Conservation (phyloP, 305 asterid genomes). For the Fraxinus ornus region DNA sequence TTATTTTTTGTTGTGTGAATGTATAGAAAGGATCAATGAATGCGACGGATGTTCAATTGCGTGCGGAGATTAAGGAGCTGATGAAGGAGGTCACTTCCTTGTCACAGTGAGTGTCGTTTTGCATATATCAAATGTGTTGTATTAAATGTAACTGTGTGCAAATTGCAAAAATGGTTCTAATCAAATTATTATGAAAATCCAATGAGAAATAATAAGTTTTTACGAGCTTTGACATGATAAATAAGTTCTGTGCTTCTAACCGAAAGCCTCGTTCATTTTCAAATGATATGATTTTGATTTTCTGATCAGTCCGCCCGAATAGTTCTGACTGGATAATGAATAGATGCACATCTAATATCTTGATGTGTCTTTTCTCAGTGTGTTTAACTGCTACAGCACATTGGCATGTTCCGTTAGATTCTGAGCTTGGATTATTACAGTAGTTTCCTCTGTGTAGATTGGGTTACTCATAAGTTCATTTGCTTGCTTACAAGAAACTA, state of each 20-base stretch:
- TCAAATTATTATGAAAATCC: too few species aligned
- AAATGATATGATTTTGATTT: not conserved
- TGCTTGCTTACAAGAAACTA: not conserved
- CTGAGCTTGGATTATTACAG: not conserved
- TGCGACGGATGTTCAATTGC: constrained; percentile 47
- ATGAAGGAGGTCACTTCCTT: constrained; percentile 71
- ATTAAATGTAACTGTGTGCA: too few species aligned
- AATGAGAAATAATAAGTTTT: too few species aligned
- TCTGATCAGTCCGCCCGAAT: not conserved
- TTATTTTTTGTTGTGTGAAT: not conserved
- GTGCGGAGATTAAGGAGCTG: constrained; percentile 69
- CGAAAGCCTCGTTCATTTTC: too few species aligned
- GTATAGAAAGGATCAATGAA: constrained; percentile 51
- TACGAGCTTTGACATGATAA: too few species aligned
- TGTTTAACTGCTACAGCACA: not conserved
- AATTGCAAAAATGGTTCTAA: too few species aligned
- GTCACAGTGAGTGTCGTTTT: constrained; percentile 58
- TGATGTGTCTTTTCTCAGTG: too few species aligned
- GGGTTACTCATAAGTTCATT: not conserved
- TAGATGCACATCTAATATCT: too few species aligned
- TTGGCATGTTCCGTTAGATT: not conserved
- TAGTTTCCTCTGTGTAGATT: not conserved
- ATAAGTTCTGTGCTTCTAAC: too few species aligned
- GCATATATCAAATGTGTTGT: too few species aligned
- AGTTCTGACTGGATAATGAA: too few species aligned